phyloP scores from a whole-genome alignment of 179 eudicot genomes.

The Beta lomatogona region DNA sequence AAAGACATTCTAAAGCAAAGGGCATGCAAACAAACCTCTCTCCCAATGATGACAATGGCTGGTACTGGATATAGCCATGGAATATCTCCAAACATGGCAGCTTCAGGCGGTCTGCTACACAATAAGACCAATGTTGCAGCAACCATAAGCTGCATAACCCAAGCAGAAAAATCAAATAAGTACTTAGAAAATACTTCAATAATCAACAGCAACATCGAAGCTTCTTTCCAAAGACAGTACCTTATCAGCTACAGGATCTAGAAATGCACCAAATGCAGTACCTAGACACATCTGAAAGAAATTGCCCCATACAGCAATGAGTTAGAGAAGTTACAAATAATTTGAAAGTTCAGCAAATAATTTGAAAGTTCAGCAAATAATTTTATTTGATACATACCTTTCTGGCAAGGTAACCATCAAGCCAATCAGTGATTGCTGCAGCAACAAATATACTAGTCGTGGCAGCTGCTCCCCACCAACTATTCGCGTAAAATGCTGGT shows the following conservation, averaged over 20 bases:
- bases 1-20: conserved; percentile 12
- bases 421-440: conserved; percentile 99
- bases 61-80: conserved; percentile 92
- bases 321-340: conserved; percentile 3
- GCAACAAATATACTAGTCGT: conserved; percentile 86
- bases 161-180: conserved; percentile 32
- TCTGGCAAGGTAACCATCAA: conserved; percentile 95
- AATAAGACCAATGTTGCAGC: conserved; percentile 90
- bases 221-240: conserved; percentile 34
- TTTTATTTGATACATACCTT: conserved; percentile 50
- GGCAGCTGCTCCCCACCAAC: conserved; percentile 78
- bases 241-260: conserved; percentile 99
- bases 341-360: neutral
- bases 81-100: conserved; percentile 62
- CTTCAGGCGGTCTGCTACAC: conserved; percentile 84
- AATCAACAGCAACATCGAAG: conserved; percentile 1
- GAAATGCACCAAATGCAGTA: conserved; percentile 91
- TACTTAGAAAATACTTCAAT: neutral
- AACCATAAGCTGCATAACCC: conserved; percentile 91
- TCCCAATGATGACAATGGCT: conserved; percentile 88
- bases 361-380: too few species aligned
- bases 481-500: conserved; percentile 77
- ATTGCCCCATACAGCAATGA: conserved; percentile 6
- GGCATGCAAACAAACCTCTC: conserved; percentile 65
- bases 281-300: conserved; percentile 76